Evolutionary conservation across 2,329 filamentous ascomycete species (phyloP).

Genomic region (Trichoderma koningii): DNA sequence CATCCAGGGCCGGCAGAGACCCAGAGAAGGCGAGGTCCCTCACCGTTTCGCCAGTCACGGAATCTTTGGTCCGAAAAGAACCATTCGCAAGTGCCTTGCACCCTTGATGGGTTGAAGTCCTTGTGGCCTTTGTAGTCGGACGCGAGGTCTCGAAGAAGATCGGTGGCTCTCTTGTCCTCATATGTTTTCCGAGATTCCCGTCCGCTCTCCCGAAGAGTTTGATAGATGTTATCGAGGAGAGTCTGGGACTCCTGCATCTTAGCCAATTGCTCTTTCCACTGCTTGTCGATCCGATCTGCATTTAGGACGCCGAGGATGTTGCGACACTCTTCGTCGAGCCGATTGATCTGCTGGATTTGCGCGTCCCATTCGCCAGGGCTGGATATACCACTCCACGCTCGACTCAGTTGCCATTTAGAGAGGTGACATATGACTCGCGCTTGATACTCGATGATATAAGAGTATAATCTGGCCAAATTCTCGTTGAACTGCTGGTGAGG

Average conservation of each 20-base stretch:
- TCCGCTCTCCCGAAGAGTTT: neutral
- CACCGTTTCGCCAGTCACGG: constrained; percentile 34
- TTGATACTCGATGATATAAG: constrained; percentile 21
- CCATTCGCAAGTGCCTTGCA: constrained; percentile 41
- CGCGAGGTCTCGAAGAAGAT: constrained; percentile 28
- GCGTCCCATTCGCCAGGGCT: neutral
- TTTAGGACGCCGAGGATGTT: neutral
- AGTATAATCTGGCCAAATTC: constrained; percentile 13
- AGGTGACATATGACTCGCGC: constrained; percentile 26
- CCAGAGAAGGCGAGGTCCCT: constrained; percentile 35
- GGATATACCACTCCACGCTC: constrained; percentile 23
- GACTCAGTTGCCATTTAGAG: constrained; percentile 29
- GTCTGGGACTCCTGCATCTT: neutral
- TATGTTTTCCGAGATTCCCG: neutral
- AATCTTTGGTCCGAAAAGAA: constrained; percentile 37
- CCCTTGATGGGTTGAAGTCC: constrained; percentile 35
- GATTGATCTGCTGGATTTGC: neutral
- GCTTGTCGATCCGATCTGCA: neutral
- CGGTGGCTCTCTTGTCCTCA: neutral
- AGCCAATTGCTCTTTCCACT: neutral
- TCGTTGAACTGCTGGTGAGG: neutral
- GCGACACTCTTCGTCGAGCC: neutral
- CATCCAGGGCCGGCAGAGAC: constrained; percentile 40
- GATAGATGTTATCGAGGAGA: neutral
- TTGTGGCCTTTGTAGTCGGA: constrained; percentile 36